Conservation (phyloP, 345 rosid species). For the Chamaenerion angustifolium region DNA sequence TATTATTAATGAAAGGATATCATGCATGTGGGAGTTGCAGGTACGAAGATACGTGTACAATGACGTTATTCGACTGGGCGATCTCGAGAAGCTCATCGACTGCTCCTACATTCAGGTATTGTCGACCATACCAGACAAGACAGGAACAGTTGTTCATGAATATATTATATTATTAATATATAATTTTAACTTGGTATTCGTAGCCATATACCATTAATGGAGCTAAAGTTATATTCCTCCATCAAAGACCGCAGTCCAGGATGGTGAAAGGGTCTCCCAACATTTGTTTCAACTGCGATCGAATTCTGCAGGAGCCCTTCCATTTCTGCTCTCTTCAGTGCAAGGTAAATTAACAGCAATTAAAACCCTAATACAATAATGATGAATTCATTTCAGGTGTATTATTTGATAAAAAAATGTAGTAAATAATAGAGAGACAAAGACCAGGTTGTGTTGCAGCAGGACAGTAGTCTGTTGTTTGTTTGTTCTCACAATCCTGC, state of each 20-base stretch:
- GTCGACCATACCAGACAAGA: too few species aligned
- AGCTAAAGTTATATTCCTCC: conserved; percentile 86
- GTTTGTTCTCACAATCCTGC: background rate
- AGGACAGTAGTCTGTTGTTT: too few species aligned
- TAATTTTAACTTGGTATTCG: background rate
- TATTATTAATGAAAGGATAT: background rate
- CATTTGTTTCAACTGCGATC: conserved; percentile 80
- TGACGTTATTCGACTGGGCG: conserved; percentile 68
- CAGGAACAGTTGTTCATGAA: too few species aligned
- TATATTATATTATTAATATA: too few species aligned
- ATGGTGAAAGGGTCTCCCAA: conserved; percentile 60
- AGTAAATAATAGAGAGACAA: too few species aligned
- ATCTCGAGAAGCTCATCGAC: conserved; percentile 87
- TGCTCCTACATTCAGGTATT: conserved; percentile 71
- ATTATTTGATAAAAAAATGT: too few species aligned
- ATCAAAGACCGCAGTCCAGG: conserved; percentile 83
- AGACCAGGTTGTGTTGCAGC: too few species aligned
- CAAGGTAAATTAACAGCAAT: too few species aligned
- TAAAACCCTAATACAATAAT: too few species aligned
- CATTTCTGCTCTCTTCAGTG: conserved; percentile 86
- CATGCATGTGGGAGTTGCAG: conserved; percentile 16
- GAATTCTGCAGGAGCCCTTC: conserved; percentile 88
- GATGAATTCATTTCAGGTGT: too few species aligned
- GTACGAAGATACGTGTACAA: conserved; percentile 88
- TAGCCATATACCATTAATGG: conserved; percentile 88